These are phyloP conservation scores for Huntiella abstrusa DNA, from an alignment of 2,329 filamentous ascomycete species.

Conservation along the genomic window DNA sequence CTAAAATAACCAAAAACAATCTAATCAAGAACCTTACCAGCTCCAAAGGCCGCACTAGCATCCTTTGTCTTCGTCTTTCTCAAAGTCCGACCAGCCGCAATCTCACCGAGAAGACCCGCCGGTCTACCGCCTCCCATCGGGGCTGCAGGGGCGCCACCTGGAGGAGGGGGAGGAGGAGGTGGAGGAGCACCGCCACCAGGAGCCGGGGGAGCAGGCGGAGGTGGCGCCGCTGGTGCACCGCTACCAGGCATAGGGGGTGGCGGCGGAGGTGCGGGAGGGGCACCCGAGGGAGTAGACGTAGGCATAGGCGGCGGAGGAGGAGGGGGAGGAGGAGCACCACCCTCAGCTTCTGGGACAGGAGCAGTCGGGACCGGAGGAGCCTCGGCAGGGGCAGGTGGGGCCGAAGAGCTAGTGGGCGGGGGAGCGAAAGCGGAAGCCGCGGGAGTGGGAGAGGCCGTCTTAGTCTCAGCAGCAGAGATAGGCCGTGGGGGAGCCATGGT, in stretches of 20 bases:
- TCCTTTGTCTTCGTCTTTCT: slow-evolving; percentile 86
- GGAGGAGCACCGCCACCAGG: slow-evolving; percentile 17
- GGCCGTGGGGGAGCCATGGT: slow-evolving; percentile 91
- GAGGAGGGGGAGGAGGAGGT: slow-evolving; percentile 17
- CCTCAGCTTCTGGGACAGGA: slow-evolving; percentile 18
- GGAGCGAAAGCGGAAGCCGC: slow-evolving; percentile 19
- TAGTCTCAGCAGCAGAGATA: slow-evolving; percentile 62
- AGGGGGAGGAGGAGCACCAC: slow-evolving; percentile 17
- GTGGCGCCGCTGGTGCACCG: slow-evolving; percentile 16
- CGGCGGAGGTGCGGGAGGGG: slow-evolving; percentile 16
- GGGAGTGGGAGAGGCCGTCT: slow-evolving; percentile 26
- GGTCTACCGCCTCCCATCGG: slow-evolving; percentile 24
- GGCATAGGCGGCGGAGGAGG: slow-evolving; percentile 15
- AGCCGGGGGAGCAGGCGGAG: slow-evolving; percentile 18
- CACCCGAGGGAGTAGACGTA: neutral
- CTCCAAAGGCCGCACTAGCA: slow-evolving; percentile 50
- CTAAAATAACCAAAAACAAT: neutral
- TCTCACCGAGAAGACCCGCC: slow-evolving; percentile 57
- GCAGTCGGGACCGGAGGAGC: slow-evolving; percentile 18
- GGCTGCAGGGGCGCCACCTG: slow-evolving; percentile 14
- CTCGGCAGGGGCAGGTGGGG: slow-evolving; percentile 22
- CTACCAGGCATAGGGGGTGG: slow-evolving; percentile 20
- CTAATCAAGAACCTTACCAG: slow-evolving; percentile 45
- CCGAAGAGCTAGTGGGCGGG: slow-evolving; percentile 22
- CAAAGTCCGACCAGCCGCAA: slow-evolving; percentile 58